Evolutionary conservation across 805 yeast species (phyloP), one percentile per base, ranked within the genome.

Genomic region (Kodamaea restingae): DNA sequence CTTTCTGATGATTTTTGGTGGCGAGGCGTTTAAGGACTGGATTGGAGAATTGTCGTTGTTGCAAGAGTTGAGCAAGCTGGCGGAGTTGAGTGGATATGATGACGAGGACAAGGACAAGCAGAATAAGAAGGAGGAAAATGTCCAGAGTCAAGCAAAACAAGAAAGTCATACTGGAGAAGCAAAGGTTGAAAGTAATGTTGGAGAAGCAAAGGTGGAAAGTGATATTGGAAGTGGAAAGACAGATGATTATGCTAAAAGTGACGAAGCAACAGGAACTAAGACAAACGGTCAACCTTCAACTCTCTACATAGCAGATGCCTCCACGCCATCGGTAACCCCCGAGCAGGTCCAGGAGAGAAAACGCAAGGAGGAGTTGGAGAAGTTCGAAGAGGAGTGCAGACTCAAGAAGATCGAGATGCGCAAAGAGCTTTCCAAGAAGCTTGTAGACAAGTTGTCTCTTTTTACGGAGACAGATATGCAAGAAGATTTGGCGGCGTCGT

Each of bases 1-100:
- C 50, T 82, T 81, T 56, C 70, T 81, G 3, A 73, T 73, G 65
- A 81, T 82, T 43, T 81, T 88, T 61, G 96, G 96, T 32, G 96
- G 96, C 35, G 95, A 84, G 41, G 95, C 93, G 2, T 88, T 90
- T 61, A 75, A 70, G 24, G 81, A 82, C 35, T 82, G 63, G 63
- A 60, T 56, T 20, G 63, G 63, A 15, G 61, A 60, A 38, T 43
- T 56, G 37, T 85, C 91, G 2, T 59, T 68, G 39, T 44, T 68
- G 28, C 67, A 61, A 48, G 73, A 67, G 41, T 52, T 68, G 46
- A 47, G 65, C 27, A 67, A 67, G 43, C 55, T 69, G 6, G 73
- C 73, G 2, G 73, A 68, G 42, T 56, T 67, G 24, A 58, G 66
- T 1, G 71, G 71, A 5, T 57, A 60, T 27, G 67, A 61, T 20